Percentiles rank a stretch among this genome's conserved stretches.
These are phyloP conservation scores for Medicago ruthenica DNA, from an alignment of 306 rosid genomes.

Conservation along the genomic window DNA sequence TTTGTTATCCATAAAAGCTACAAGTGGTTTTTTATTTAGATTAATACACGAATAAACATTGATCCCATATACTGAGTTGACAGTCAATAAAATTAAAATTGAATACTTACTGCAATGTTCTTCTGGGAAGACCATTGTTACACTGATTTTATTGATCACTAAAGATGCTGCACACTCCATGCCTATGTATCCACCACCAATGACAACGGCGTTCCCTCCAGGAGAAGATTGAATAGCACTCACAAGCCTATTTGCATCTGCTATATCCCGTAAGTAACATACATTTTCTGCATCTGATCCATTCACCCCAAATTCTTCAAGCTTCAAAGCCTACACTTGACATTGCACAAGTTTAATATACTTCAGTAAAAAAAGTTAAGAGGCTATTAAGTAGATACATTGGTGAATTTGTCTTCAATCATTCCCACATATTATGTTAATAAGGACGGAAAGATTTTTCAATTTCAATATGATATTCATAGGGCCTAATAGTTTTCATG, in stretches of 20 bases:
- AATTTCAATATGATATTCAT: constrained; percentile 12
- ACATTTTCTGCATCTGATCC: constrained; percentile 96
- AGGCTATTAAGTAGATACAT: not conserved
- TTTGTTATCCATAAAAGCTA: constrained; percentile 1
- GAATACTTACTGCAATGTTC: constrained; percentile 89
- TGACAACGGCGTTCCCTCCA: constrained; percentile 90
- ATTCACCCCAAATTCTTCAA: constrained; percentile 93
- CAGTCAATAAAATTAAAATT: not conserved
- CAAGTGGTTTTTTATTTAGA: not conserved
- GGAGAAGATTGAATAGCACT: constrained; percentile 66
- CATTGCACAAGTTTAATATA: constrained; percentile 36
- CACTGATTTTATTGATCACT: constrained; percentile 88
- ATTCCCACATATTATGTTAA: constrained; percentile 31
- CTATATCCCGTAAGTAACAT: constrained; percentile 81
- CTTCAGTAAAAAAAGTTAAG: constrained; percentile 25
- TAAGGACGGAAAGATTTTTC: constrained; percentile 2
- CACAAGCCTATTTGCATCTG: constrained; percentile 83
- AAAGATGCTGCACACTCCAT: constrained; percentile 98
- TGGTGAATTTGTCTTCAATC: constrained; percentile 20
- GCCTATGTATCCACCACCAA: constrained; percentile 98
- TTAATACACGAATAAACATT: constrained; percentile 7
- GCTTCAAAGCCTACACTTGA: constrained; percentile 77
- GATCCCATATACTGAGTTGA: constrained; percentile 24
- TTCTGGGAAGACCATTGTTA: constrained; percentile 97
- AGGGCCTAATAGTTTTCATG: constrained; percentile 20